Conservation (phyloP, 352 stramenopile genomes). For the Globisporangium cylindrosporum region DNA sequence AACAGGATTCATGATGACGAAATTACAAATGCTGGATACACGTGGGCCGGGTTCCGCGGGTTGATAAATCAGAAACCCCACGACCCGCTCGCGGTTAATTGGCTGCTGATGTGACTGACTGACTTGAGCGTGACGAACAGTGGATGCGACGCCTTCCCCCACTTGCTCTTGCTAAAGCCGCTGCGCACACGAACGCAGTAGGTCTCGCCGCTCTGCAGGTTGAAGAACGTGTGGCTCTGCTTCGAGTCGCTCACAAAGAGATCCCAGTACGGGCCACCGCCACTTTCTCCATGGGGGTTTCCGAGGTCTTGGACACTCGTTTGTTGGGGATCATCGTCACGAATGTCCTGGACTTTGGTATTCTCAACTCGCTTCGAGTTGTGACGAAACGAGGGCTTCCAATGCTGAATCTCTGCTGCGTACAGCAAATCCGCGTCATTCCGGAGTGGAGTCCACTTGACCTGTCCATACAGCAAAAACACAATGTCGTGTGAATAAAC, state of each 20-base stretch:
- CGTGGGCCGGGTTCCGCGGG: too few species aligned
- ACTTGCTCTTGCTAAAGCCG: slow-evolving; percentile 23
- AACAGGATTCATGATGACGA: too few species aligned
- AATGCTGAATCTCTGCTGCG: slow-evolving; percentile 28
- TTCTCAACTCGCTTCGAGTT: background rate
- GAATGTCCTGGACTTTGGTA: background rate
- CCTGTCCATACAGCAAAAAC: slow-evolving; percentile 12
- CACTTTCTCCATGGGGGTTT: background rate
- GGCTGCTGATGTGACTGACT: too few species aligned
- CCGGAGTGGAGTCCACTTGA: slow-evolving; percentile 26
- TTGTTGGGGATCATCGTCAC: background rate
- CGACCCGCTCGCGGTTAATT: too few species aligned
- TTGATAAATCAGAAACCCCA: too few species aligned
- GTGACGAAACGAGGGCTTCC: background rate
- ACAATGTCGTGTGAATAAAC: background rate
- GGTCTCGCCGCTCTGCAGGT: slow-evolving; percentile 14
- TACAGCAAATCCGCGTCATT: slow-evolving; percentile 29
- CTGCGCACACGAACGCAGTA: slow-evolving; percentile 36
- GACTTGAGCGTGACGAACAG: slow-evolving; percentile 19
- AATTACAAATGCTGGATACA: too few species aligned
- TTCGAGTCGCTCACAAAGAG: slow-evolving; percentile 21
- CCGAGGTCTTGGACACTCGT: background rate
- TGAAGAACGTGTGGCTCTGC: slow-evolving; percentile 28
- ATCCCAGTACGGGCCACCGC: slow-evolving; percentile 18
- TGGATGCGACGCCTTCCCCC: slow-evolving; percentile 21